Evolutionary conservation across 2,329 filamentous ascomycete genomes (phyloP).

Genomic region (Berkeleyomyces rouxiae): DNA sequence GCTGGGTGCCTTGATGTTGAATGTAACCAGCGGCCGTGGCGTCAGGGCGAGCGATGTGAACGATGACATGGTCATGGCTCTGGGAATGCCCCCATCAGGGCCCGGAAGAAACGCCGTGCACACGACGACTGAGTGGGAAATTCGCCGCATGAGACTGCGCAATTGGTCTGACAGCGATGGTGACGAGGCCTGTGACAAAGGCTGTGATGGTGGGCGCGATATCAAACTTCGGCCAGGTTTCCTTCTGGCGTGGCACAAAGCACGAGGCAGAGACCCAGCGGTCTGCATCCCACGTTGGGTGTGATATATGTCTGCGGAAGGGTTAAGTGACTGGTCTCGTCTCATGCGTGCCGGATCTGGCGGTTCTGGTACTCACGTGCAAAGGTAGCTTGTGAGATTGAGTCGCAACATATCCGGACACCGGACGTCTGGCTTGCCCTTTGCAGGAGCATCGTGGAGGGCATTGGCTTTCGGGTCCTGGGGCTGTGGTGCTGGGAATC

Average conservation of each 20-base stretch:
- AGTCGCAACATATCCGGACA: background rate
- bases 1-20: conserved; percentile 41
- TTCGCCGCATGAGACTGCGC: conserved; percentile 35
- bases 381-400: background rate
- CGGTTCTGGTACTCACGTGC: background rate
- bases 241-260: background rate
- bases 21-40: conserved; percentile 30
- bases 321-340: background rate
- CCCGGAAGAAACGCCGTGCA: conserved; percentile 29
- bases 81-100: conserved; percentile 18
- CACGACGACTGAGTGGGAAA: conserved; percentile 39
- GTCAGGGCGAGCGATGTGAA: conserved; percentile 38
- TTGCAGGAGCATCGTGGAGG: background rate
- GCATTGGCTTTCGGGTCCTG: background rate
- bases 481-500: background rate
- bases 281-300: background rate
- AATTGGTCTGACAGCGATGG: conserved; percentile 27
- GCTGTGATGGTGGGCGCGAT: background rate
- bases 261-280: too few species aligned
- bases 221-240: background rate
- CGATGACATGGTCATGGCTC: conserved; percentile 44
- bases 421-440: background rate
- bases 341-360: background rate
- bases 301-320: background rate
- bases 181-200: background rate